Conservation (phyloP, 2,329 filamentous ascomycete genomes). For the Aspergillus sp. region DNA sequence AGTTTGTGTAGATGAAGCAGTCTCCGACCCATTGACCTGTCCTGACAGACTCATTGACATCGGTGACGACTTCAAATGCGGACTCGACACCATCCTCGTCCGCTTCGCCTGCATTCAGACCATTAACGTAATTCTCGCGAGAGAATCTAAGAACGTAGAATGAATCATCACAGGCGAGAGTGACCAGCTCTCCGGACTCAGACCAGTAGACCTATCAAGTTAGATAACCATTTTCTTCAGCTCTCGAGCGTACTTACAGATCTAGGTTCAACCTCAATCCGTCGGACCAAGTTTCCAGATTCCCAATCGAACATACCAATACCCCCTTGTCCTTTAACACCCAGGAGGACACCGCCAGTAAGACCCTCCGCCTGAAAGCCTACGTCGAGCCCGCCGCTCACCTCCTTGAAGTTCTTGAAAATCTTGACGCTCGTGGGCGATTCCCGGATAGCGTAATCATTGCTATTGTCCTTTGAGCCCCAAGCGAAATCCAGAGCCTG, state of each 20-base stretch:
- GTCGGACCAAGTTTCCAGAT: constrained; percentile 81
- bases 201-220: constrained; percentile 86
- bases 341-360: constrained; percentile 84
- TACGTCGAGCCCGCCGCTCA: constrained; percentile 84
- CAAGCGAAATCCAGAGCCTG: constrained; percentile 95
- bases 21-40: constrained; percentile 98
- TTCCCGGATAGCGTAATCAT: constrained; percentile 96
- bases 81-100: constrained; percentile 93
- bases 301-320: constrained; percentile 98
- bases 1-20: constrained; percentile 98
- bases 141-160: constrained; percentile 95
- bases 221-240: constrained; percentile 12
- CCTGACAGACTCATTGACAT: constrained; percentile 89
- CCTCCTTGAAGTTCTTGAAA: constrained; percentile 97
- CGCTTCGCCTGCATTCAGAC: constrained; percentile 77
- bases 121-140: constrained; percentile 83
- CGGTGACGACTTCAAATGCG: constrained; percentile 94
- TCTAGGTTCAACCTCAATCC: constrained; percentile 80
- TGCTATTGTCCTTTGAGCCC: constrained; percentile 96
- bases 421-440: constrained; percentile 93
- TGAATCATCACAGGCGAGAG: constrained; percentile 90
- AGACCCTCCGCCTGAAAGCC: constrained; percentile 94
- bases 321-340: constrained; percentile 92
- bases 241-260: constrained; percentile 49
- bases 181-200: constrained; percentile 90